Base-by-base conservation (phyloP, 2,329 filamentous ascomycete genomes). In the Onygenales sp. region DNA sequence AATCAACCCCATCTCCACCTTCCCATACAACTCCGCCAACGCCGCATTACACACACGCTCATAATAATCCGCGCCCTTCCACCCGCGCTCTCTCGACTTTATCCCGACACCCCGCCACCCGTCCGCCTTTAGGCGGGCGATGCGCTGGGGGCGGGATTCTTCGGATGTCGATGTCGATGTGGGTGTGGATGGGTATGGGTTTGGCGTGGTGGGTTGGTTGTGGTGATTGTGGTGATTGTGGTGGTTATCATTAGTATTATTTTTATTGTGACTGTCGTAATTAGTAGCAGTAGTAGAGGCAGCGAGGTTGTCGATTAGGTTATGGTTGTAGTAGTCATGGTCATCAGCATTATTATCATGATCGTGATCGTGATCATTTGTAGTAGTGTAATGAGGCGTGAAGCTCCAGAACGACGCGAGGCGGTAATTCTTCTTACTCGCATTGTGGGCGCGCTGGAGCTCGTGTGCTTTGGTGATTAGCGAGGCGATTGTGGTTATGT, bases 371-470 rank as follows among this genome's bases (percentile, higher is more conserved):
- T 58, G 54, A 2, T 53, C 33, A 44, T 63, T 57, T 6, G 64
- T 50, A 2, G 64, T 50, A 2, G 21, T 27, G 21, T 27, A 27
- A 27, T 27, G 3, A 5, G 65, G 64, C 17, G 59, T 63, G 42
- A 73, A 72, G 17, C 62, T 70, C 70, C 70, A 73, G 52, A 71
- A 72, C 0, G 70, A 72, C 1, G 60, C 61, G 5, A 65, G 62
- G 2, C 66, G 68, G 5, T 59, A 58, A 49, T 65, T 55, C 49
- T 60, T 65, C 49, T 60, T 65, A 2, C 62, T 62, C 21, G 58
- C 52, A 14, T 59, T 58, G 39, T 58, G 58, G 39, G 53, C 34
- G 43, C 54, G 57, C 48, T 60, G 58, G 9, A 33, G 56, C 50
- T 52, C 61, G 51, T 32, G 61, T 62, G 43, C 61, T 37, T 17